Evolutionary conservation across 2,329 filamentous ascomycete genomes (phyloP), one percentile per base, ranked within the genome.

Genomic region (Trichoderma sp.): DNA sequence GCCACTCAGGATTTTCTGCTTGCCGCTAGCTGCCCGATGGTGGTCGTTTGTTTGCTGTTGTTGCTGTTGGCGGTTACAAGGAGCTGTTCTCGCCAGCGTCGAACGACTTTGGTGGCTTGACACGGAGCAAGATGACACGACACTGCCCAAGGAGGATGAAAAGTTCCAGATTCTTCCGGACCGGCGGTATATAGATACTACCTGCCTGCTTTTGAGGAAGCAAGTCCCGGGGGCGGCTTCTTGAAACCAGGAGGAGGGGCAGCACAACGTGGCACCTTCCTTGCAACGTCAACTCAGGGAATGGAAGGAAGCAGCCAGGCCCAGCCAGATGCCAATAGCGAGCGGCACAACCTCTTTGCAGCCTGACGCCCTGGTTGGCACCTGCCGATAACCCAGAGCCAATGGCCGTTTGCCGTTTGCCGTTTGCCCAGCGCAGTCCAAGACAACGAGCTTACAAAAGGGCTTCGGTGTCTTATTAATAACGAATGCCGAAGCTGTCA

Each of bases 261-360:
- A 59, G n/a, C 54, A 24, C 39, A 39, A 66, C 24, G 24, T 54
- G 64, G 64, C 30, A 39, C 58, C 37, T 63, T 13, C 58, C 59
- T 56, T 63, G 55, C 54, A 59, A 34, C n/a, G 54, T 67, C 39
- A 28, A 59, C 55, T 39, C 37, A 43, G 58, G 34, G 37, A 37
- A 63, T 37, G 59, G 64, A 58, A 56, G 37, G 58, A 67, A 59
- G 64, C 64, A 55, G 26, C 54, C 55, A 58, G 43, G 54, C 39
- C 55, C 49, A 30, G 54, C 39, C 64, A 59, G 39, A 21, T 30
- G 39, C 54, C 37, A 59, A 39, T 51, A 28, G 55, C 55, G 52
- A 28, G 55, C 55, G 52, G 28, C 61, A 49, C 55, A 24, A 16
- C 32, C 46, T 67, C 51, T 43, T 55, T 30, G 18, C 26, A 60